A percentile compares a stretch with the other conserved stretches of the same genome.
phyloP scores from a whole-genome alignment of 352 stramenopile species.

The Aphanomyces stellatus region DNA sequence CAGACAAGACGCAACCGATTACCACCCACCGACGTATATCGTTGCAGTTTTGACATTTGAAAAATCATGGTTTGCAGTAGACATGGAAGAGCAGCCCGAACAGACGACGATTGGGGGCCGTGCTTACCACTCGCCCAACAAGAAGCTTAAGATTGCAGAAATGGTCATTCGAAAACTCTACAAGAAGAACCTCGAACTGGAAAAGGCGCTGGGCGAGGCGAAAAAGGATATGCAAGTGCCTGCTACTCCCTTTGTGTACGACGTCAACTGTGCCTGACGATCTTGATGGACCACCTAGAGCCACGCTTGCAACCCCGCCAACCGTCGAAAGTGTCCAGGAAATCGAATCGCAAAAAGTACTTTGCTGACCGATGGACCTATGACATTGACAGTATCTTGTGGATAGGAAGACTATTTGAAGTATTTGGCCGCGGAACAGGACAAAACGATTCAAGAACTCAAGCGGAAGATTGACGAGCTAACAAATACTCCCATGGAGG shows the following conservation, averaged over 20 bases:
- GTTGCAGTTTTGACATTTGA: too few species aligned
- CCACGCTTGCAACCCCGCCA: constrained; percentile 14
- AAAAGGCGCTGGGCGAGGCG: constrained; percentile 26
- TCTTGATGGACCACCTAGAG: neutral
- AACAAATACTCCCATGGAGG: neutral
- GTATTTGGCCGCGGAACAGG: constrained; percentile 39
- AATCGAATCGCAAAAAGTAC: constrained; percentile 33
- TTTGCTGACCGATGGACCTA: neutral
- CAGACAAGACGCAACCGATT: too few species aligned
- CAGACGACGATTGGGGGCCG: too few species aligned
- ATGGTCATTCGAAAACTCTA: constrained; percentile 57
- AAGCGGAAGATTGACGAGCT: constrained; percentile 39
- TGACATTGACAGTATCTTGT: neutral
- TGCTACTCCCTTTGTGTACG: constrained; percentile 4
- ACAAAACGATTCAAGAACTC: constrained; percentile 37
- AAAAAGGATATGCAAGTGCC: constrained; percentile 29
- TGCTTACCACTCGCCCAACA: constrained; percentile 32
- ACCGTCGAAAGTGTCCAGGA: constrained; percentile 26
- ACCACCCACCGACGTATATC: too few species aligned
- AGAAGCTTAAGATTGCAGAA: constrained; percentile 41
- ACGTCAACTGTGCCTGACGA: neutral
- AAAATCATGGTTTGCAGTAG: too few species aligned
- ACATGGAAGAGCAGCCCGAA: too few species aligned
- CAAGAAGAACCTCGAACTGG: constrained; percentile 37
- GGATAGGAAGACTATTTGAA: constrained; percentile 31